Evolutionary conservation across 2,329 filamentous ascomycete species (phyloP).

Genomic region (Curvularia sp.): DNA sequence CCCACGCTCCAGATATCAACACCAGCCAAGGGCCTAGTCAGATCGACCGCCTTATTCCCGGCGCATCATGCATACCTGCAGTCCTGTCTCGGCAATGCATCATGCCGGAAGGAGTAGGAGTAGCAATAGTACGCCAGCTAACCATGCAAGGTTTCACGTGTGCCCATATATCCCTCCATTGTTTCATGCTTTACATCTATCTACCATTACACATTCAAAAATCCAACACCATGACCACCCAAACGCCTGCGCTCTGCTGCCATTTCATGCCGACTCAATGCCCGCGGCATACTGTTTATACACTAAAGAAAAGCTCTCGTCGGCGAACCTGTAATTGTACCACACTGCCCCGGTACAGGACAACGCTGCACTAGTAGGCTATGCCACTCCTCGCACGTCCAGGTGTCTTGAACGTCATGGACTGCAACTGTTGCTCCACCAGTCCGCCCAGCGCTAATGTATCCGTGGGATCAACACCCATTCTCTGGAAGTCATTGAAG

Average conservation of each 20-base stretch:
- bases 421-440: conserved; percentile 40
- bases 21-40: neutral
- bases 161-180: neutral
- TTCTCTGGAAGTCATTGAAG: conserved; percentile 61
- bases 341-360: neutral
- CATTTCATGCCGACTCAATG: conserved; percentile 1
- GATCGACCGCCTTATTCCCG: conserved; percentile 2
- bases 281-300: neutral
- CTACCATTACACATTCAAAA: neutral
- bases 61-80: neutral
- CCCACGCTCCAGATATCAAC: neutral
- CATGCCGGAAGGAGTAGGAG: neutral
- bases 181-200: neutral
- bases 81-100: conserved; percentile 10
- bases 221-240: neutral
- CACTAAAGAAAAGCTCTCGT: neutral
- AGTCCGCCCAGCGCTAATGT: conserved; percentile 46
- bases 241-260: conserved; percentile 15
- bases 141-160: conserved; percentile 1
- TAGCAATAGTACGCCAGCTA: neutral
- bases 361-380: conserved; percentile 32
- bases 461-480: conserved; percentile 46
- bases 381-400: conserved; percentile 34
- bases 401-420: conserved; percentile 47
- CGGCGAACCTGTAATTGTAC: neutral